phyloP scores from a whole-genome alignment of 2,329 filamentous ascomycete species.

The Dactylellina haptotyla region DNA sequence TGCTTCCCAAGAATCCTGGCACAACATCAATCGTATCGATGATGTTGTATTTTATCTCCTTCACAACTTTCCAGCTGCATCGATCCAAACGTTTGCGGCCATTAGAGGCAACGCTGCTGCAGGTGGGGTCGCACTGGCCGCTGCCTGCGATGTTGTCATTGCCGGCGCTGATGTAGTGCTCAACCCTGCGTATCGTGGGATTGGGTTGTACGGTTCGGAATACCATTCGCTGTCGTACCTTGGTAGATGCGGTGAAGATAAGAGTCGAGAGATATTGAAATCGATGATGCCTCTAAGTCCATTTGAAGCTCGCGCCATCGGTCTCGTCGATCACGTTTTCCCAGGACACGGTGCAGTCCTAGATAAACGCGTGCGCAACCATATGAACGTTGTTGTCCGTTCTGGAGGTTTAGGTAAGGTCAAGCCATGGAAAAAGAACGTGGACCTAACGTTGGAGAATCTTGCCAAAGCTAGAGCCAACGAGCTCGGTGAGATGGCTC shows the following conservation, averaged over 20 bases:
- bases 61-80: constrained; percentile 60
- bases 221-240: constrained; percentile 63
- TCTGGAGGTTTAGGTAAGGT: constrained; percentile 12
- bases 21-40: constrained; percentile 64
- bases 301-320: constrained; percentile 61
- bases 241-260: constrained; percentile 60
- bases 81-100: constrained; percentile 62
- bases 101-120: constrained; percentile 63
- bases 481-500: constrained; percentile 63
- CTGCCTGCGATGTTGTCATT: constrained; percentile 61
- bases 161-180: constrained; percentile 62
- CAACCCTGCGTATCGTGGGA: constrained; percentile 63
- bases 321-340: constrained; percentile 62
- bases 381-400: constrained; percentile 60
- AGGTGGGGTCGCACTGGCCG: constrained; percentile 63
- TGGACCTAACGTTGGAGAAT: constrained; percentile 59
- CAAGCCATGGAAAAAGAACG: constrained; percentile 60
- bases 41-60: constrained; percentile 62
- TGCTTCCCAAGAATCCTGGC: constrained; percentile 62
- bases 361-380: constrained; percentile 60
- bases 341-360: constrained; percentile 60
- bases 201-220: constrained; percentile 62
- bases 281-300: constrained; percentile 62
- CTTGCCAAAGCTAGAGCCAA: constrained; percentile 60
- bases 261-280: constrained; percentile 59